Base-by-base conservation (phyloP, 352 stramenopile genomes). In the Globisporangium uncinulatum region DNA sequence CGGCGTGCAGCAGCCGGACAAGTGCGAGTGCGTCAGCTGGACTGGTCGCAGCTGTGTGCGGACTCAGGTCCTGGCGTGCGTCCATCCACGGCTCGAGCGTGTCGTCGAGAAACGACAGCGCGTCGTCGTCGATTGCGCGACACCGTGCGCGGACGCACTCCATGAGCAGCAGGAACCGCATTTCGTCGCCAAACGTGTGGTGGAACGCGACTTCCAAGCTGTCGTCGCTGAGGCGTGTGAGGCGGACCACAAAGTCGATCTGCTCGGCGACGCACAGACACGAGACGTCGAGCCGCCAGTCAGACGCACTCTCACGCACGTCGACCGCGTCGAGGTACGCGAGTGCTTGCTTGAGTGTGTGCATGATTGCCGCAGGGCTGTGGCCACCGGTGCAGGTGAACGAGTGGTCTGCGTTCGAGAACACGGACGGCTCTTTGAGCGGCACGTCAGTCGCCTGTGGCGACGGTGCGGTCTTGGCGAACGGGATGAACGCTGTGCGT, bases 221-320 rank as follows among this genome's bases (percentile, higher is more conserved):
- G 6, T 52, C 37, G 31, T 61, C 47, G n/a, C 59, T 60, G 20
- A 84, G 48, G 42, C 81, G 70, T 34, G 66, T 68, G 59, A 91
- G 61, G 19, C 71, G 62, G 61, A 89, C 65, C 15, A 58, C 62
- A 54, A 91, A 88, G n/a, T 58, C 61, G 17, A 91, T 73, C 51
- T 84, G 72, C 56, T 91, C 81, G 1, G 74, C 81, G 19, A 89
- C 81, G 44, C 80, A 76, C 21, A 91, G 54, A 63, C 76, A 87
- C 34, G 59, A 70, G 8, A 79, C 78, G 24, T 74, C 56, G 7
- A 91, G 51, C 7, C 69, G 70, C 76, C 74, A 88, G 7, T 34
- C 29, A 6, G 4, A 8, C 15, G 41, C 41, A 8, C 46, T 21
- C 9, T 57, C 36, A 46, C 58, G 62, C 46, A 67, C 52, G 2